phyloP scores from a whole-genome alignment of 345 rosid genomes.

The Pugionium cornutum region DNA sequence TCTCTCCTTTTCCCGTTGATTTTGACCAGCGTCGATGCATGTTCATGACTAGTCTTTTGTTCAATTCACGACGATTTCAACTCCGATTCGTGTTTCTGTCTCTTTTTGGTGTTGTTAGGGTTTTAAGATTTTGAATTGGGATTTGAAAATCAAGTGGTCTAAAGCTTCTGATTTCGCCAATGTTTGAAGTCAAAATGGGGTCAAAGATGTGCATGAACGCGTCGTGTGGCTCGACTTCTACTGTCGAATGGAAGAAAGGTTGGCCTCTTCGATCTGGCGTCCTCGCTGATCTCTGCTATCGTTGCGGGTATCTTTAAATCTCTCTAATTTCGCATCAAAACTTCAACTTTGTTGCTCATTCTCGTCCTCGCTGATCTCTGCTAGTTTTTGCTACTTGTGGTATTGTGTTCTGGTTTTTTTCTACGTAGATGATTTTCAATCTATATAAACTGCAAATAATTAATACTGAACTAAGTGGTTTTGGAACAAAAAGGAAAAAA shows the following conservation, averaged over 20 bases:
- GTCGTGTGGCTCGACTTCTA: slow-evolving; percentile 50
- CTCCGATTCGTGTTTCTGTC: slow-evolving; percentile 21
- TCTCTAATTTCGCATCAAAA: slow-evolving; percentile 3
- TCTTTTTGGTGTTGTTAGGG: slow-evolving; percentile 19
- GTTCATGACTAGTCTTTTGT: slow-evolving; percentile 26
- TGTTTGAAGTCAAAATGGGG: slow-evolving; percentile 48
- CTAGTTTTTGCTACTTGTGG: neutral
- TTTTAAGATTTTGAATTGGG: slow-evolving; percentile 30
- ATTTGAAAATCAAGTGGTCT: neutral
- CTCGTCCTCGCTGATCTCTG: too few relatives aligned
- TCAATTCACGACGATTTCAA: slow-evolving; percentile 40
- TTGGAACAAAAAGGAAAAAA: slow-evolving; percentile 1
- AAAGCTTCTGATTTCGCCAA: neutral
- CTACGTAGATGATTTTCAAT: neutral
- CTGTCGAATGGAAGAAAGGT: slow-evolving; percentile 76
- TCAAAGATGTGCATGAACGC: slow-evolving; percentile 82
- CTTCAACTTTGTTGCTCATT: neutral
- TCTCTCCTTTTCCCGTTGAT: neutral
- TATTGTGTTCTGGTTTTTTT: neutral
- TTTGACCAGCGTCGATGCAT: slow-evolving; percentile 41
- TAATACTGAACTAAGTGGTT: neutral
- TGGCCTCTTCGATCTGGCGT: slow-evolving; percentile 90
- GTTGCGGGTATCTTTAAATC: slow-evolving; percentile 70
- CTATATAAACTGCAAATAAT: slow-evolving; percentile 19
- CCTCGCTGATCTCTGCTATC: slow-evolving; percentile 69